These are phyloP conservation scores for Tolypocladium amazonense DNA, from an alignment of 2,329 filamentous ascomycete species.

Conservation along the genomic window DNA sequence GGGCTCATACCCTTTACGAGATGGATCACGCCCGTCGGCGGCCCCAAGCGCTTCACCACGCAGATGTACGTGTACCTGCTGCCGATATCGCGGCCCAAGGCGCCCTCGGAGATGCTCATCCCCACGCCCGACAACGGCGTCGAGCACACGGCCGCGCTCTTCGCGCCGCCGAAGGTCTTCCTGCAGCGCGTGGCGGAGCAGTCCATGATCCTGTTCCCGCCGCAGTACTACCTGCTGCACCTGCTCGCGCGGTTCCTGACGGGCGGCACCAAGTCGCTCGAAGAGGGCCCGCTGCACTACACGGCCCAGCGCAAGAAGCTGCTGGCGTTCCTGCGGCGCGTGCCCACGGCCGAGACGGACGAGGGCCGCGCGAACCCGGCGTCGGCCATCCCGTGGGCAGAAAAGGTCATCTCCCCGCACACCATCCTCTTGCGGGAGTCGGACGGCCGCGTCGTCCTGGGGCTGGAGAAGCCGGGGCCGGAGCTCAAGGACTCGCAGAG, in stretches of 20 bases:
- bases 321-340: conserved; percentile 37
- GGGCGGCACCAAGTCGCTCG: conserved; percentile 16
- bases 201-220: conserved; percentile 78
- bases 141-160: conserved; percentile 63
- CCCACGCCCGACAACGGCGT: conserved; percentile 61
- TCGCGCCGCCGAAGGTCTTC: conserved; percentile 62
- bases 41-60: conserved; percentile 74
- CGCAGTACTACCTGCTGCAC: conserved; percentile 67
- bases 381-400: conserved; percentile 40
- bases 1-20: conserved; percentile 72
- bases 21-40: conserved; percentile 74
- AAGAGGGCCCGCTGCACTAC: conserved; percentile 23
- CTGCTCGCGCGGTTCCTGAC: conserved; percentile 44
- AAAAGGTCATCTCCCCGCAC: conserved; percentile 51
- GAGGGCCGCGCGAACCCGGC: conserved; percentile 28
- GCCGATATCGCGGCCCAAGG: conserved; percentile 37
- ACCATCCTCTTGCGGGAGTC: conserved; percentile 30
- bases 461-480: conserved; percentile 45
- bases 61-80: conserved; percentile 97
- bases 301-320: conserved; percentile 40
- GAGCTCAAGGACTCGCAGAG: conserved; percentile 38
- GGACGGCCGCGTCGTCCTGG: conserved; percentile 40
- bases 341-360: conserved; percentile 30
- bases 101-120: conserved; percentile 41
- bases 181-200: conserved; percentile 50